Percentiles rank a stretch among this genome's conserved stretches.
Evolutionary conservation across 768 basidiomycete genomes (phyloP).

Genomic region (Dioszegia hungarica): DNA sequence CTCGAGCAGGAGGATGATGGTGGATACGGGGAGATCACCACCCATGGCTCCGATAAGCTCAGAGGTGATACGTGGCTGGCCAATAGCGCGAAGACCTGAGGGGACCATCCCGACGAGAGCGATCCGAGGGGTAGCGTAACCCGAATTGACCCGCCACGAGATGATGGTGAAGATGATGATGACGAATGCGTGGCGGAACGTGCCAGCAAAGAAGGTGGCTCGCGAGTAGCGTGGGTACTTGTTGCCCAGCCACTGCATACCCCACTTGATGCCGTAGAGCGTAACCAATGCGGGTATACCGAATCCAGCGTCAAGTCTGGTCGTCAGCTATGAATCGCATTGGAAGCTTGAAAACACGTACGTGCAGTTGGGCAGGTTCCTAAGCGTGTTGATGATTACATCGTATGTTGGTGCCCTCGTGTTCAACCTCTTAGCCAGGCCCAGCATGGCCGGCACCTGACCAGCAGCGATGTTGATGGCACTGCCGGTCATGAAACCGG

Average conservation of each 20-base stretch:
- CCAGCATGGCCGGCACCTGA: slow-evolving; percentile 83
- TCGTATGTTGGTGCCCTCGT: slow-evolving; percentile 77
- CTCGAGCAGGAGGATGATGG: slow-evolving; percentile 67
- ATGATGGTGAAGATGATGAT: slow-evolving; percentile 73
- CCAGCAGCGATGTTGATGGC: slow-evolving; percentile 84
- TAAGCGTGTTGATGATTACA: slow-evolving; percentile 90
- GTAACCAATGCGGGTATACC: slow-evolving; percentile 69
- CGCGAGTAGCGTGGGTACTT: slow-evolving; percentile 39
- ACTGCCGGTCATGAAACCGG: slow-evolving; percentile 88
- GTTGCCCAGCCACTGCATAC: slow-evolving; percentile 26
- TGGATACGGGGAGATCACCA: slow-evolving; percentile 57
- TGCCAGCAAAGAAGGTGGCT: slow-evolving; percentile 63
- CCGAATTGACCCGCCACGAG: slow-evolving; percentile 75
- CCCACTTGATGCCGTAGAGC: slow-evolving; percentile 48
- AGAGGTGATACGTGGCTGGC: slow-evolving; percentile 53
- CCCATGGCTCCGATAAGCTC: slow-evolving; percentile 64
- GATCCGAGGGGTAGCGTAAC: slow-evolving; percentile 67
- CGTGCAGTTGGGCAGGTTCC: slow-evolving; percentile 57
- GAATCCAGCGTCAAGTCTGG: slow-evolving; percentile 79
- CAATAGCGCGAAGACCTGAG: slow-evolving; percentile 60
- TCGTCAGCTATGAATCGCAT: slow-evolving; percentile 29
- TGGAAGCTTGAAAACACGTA: not conserved
- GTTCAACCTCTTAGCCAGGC: slow-evolving; percentile 70
- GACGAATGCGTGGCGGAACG: slow-evolving; percentile 53
- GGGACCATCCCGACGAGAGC: slow-evolving; percentile 79